Conservation (phyloP, 306 rosid genomes). For the Prunus armeniaca region DNA sequence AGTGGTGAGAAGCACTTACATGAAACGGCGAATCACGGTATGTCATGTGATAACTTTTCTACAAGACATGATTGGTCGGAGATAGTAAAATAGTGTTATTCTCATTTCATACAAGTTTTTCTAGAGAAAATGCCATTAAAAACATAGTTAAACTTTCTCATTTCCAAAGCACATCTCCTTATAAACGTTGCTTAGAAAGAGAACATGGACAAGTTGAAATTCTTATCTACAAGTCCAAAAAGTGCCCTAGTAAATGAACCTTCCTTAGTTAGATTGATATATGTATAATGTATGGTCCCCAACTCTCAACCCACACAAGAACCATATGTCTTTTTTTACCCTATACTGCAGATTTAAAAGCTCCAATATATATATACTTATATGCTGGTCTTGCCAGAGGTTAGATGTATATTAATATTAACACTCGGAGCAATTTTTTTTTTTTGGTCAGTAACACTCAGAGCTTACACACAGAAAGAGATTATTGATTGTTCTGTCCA, state of each 20-base stretch:
- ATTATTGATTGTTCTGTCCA: neutral
- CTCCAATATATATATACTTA: neutral
- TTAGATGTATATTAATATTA: neutral
- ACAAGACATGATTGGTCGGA: accelerated
- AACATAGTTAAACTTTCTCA: neutral
- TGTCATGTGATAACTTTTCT: too few relatives aligned
- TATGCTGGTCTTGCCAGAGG: neutral
- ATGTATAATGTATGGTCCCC: neutral
- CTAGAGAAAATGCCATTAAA: too few relatives aligned
- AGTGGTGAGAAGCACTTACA: too few relatives aligned
- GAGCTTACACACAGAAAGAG: neutral
- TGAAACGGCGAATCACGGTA: too few relatives aligned
- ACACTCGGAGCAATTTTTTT: neutral
- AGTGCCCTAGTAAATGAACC: neutral
- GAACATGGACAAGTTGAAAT: neutral
- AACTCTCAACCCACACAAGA: neutral
- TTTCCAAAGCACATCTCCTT: neutral
- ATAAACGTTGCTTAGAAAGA: neutral
- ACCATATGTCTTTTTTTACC: neutral
- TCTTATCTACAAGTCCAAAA: neutral
- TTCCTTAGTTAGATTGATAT: neutral
- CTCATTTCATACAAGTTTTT: too few relatives aligned
- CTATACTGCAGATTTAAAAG: constrained; percentile 1
- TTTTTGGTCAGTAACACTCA: neutral
- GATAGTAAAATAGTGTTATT: too few relatives aligned